Evolutionary conservation across 192 early-diverging fungal genomes (phyloP), one percentile per base, ranked within the genome.

Genomic region (Backusella psychrophila): DNA sequence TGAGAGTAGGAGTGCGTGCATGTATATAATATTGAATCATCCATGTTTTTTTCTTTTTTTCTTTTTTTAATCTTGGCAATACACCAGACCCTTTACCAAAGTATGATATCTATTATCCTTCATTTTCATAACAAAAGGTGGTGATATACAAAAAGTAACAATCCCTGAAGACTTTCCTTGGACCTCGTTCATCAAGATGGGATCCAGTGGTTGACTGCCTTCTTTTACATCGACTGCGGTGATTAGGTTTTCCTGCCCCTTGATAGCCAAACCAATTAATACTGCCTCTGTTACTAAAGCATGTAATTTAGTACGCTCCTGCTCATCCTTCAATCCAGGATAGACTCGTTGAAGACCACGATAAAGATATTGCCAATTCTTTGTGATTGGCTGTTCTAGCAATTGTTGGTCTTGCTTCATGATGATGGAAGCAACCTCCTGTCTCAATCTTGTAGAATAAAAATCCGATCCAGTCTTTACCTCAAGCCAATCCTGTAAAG

Each of bases 121-220:
- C 26, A 75, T 19, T 21, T 49, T 63, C 5, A 71, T 69, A 17
- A 74, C 59, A 75, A 81, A 81, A 42, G 80, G 80, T 6, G 80
- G 80, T n/a, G 68, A 78, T 33, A 81, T 77, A 63, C 76, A 81
- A 56, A 81, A 81, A 2, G 65, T 66, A 46, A 81, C 68, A 11
- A 71, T 66, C 4, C 80, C 80, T 9, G 65, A 49, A 17, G 56
- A 38, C 33, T 66, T 56, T 23, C 69, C 73, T 49, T 75, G 52
- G 33, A 67, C 31, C 19, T 74, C 80, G 17, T 71, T 73, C 80
- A 81, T 81, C 19, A 81, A 56, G n/a, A 41, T 44, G 4, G 59
- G 6, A 59, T 81, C 76, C 14, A 81, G 68, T 1, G 1, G n/a
- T 15, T 81, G 80, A 14, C 38, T 34, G 19, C 80, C 75, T 39